Evolutionary conservation across 2,329 filamentous ascomycete genomes (phyloP).

Genomic region (Nannizziopsis barbatae): DNA sequence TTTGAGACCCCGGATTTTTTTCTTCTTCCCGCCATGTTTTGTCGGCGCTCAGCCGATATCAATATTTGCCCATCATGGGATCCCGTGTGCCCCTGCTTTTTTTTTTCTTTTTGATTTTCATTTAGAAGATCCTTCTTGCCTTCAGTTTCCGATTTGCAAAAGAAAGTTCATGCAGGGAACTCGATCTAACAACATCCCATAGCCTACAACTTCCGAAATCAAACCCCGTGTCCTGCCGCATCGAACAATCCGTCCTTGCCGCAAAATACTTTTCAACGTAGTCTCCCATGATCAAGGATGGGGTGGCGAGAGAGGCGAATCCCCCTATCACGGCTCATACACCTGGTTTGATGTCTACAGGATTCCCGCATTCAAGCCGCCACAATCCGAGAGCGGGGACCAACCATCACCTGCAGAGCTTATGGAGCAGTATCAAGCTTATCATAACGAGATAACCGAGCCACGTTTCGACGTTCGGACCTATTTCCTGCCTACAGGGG

Average conservation of each 20-base stretch:
- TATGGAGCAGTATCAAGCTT: not conserved
- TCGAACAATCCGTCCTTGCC: slow-evolving; percentile 27
- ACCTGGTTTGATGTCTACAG: slow-evolving; percentile 33
- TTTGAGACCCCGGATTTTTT: slow-evolving; percentile 3
- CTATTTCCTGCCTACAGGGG: slow-evolving; percentile 22
- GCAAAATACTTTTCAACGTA: slow-evolving; percentile 30
- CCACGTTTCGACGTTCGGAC: not conserved
- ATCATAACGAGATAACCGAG: not conserved
- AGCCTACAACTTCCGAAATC: slow-evolving; percentile 14
- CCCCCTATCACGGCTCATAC: slow-evolving; percentile 24
- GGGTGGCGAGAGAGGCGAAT: slow-evolving; percentile 10
- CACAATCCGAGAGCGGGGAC: not conserved
- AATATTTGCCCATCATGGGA: not conserved
- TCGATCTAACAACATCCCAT: slow-evolving; percentile 4
- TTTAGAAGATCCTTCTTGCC: not conserved
- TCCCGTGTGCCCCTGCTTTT: not conserved
- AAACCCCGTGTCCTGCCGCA: slow-evolving; percentile 23
- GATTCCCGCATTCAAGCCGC: slow-evolving; percentile 13
- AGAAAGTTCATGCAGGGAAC: not conserved
- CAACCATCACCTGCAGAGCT: slow-evolving; percentile 1
- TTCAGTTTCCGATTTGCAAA: not conserved
- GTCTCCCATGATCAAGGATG: slow-evolving; percentile 31
- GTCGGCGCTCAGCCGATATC: not conserved
- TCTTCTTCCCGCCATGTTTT: not conserved
- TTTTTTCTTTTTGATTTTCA: no score